Conservation (phyloP, 192 early-diverging fungal species). For the Funneliformis geosporum region DNA sequence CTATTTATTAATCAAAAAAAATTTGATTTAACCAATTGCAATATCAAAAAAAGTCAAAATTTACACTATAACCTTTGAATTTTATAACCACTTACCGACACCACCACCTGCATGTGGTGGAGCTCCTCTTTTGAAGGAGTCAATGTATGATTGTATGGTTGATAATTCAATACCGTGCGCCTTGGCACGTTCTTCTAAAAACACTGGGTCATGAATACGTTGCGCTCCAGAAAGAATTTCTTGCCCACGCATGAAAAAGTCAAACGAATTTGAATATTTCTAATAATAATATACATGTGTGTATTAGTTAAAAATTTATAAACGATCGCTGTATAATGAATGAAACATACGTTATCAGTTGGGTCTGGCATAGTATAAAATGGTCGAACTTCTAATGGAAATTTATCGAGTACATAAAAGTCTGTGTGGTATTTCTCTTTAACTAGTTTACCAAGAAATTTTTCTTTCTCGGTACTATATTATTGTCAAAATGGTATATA, state of each 20-base stretch:
- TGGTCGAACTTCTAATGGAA: constrained; percentile 92
- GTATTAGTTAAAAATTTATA: background rate
- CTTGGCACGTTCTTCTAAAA: constrained; percentile 76
- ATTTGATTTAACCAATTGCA: background rate
- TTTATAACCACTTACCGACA: constrained; percentile 56
- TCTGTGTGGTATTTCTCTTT: constrained; percentile 94
- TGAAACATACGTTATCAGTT: constrained; percentile 52
- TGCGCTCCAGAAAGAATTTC: constrained; percentile 99
- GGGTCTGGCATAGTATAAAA: constrained; percentile 99
- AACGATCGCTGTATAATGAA: constrained; percentile 25
- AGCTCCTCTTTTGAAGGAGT: constrained; percentile 94
- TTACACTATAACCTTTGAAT: background rate
- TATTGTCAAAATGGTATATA: background rate
- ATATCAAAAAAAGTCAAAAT: background rate
- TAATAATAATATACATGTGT: constrained; percentile 27
- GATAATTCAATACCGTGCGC: constrained; percentile 73
- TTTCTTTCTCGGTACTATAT: constrained; percentile 79
- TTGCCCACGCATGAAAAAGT: constrained; percentile 99
- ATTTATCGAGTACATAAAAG: constrained; percentile 99
- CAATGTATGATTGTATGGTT: constrained; percentile 90
- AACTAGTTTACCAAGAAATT: constrained; percentile 82
- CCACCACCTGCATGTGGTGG: constrained; percentile 98
- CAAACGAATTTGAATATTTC: constrained; percentile 98
- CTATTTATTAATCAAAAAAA: constrained; percentile 32
- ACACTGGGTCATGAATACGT: constrained; percentile 90